Evolutionary conservation across 768 basidiomycete species (phyloP).

Genomic region (Rubroboletus satanas): DNA sequence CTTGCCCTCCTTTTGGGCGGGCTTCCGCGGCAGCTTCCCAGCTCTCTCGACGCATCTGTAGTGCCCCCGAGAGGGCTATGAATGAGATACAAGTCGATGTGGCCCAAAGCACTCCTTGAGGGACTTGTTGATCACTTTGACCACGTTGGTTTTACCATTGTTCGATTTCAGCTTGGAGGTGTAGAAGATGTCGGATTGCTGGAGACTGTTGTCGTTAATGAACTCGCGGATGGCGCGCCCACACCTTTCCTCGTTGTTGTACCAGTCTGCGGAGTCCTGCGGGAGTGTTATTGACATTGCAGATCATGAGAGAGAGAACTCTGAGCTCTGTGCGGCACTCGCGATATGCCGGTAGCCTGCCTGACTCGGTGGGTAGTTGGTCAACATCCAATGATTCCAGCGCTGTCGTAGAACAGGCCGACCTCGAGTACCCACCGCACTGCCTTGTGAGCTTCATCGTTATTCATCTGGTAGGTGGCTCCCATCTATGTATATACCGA

Average conservation of each 20-base stretch:
- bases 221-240: conserved; percentile 60
- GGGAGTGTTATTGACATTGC: neutral
- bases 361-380: neutral
- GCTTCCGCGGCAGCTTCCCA: conserved; percentile 2
- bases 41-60: conserved; percentile 4
- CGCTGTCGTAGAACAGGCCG: neutral
- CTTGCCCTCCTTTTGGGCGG: neutral
- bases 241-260: conserved; percentile 56
- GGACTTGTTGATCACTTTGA: conserved; percentile 49
- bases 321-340: neutral
- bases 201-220: conserved; percentile 42
- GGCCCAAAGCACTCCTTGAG: conserved; percentile 36
- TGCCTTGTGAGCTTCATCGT: conserved; percentile 2
- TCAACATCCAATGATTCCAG: neutral
- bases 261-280: conserved; percentile 9
- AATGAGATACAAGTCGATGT: conserved; percentile 3
- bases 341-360: conserved; percentile 11
- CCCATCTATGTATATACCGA: conserved; percentile 3
- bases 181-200: conserved; percentile 51
- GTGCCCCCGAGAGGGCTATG: conserved; percentile 3
- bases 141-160: conserved; percentile 41
- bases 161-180: conserved; percentile 69
- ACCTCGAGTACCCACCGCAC: conserved; percentile 11
- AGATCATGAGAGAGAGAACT: neutral
- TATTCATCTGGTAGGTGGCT: conserved; percentile 3